phyloP scores from a whole-genome alignment of 1,139 yeast genomes.

The Zhuliangozyma parablackwelliae region DNA sequence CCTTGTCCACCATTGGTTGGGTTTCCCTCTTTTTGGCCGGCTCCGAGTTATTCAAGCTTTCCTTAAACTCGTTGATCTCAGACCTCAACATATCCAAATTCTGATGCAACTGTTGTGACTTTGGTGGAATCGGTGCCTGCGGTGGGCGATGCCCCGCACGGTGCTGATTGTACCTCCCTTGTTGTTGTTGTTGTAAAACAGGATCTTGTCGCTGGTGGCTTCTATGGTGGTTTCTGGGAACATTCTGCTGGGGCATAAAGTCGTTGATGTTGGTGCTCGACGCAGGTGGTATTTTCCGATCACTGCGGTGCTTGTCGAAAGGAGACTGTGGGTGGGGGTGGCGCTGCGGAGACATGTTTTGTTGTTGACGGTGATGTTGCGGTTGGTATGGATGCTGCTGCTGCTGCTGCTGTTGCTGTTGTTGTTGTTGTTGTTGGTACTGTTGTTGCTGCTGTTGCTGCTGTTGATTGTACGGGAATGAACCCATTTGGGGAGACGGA shows the following conservation, averaged over 20 bases:
- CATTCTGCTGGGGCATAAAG: slow-evolving; percentile 5
- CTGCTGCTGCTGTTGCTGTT: slow-evolving; percentile 6
- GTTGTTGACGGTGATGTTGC: too few relatives aligned
- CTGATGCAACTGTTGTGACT: slow-evolving; percentile 36
- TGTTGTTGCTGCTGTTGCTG: slow-evolving; percentile 4
- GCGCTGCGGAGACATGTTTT: too few relatives aligned
- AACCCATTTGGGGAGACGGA: too few relatives aligned
- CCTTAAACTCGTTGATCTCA: slow-evolving; percentile 47
- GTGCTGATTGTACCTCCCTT: too few relatives aligned
- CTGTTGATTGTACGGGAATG: neutral
- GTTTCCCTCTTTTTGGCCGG: slow-evolving; percentile 3
- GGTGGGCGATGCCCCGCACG: too few relatives aligned
- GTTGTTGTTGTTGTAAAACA: too few relatives aligned
- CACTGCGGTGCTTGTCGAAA: neutral
- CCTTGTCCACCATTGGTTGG: slow-evolving; percentile 3
- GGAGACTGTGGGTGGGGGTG: slow-evolving; percentile 1
- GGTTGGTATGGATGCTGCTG: slow-evolving; percentile 4
- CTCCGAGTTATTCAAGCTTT: slow-evolving; percentile 33
- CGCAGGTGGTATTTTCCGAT: slow-evolving; percentile 9
- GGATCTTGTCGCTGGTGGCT: slow-evolving; percentile 5
- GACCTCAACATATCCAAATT: slow-evolving; percentile 39
- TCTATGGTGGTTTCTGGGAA: slow-evolving; percentile 13
- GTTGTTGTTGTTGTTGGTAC: slow-evolving; percentile 4
- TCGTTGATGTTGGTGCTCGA: slow-evolving; percentile 10
- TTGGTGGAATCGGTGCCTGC: slow-evolving; percentile 8